Base-by-base conservation (phyloP, 371 early-diverging fungal genomes). In the Nematocida sp. region DNA sequence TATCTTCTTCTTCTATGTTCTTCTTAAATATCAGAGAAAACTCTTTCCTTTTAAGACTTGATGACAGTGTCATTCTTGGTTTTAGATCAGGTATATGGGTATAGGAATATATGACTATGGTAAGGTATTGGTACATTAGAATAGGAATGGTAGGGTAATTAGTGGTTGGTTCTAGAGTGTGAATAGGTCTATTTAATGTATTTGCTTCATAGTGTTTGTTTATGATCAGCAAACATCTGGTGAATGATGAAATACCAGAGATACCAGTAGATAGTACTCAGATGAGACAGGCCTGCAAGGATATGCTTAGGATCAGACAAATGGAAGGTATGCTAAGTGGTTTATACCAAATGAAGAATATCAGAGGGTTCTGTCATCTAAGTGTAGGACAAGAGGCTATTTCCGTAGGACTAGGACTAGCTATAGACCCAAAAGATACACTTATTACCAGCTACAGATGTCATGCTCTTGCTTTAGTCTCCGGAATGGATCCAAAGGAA, bases 281-380 rank as follows among this genome's bases (percentile, higher is more conserved):
- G 34, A 27, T 25, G 11, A n/a, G n/a, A n/a, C n/a, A n/a, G 11
- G 49, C 88, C 81, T 81, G 77, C 65, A 53, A 57, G 53, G 61
- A 76, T 27, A 81, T 81, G 78, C 41, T 74, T 19, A 55, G 52
- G 27, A 79, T 81, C 11, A 11, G 80, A 17, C 23, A 45, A 35
- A 57, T 80, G 63, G 81, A 81, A 45, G 37, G 65, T 47, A 31
- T 51, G 31, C 57, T 78, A 35, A 40, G 63, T 19, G 55, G 45
- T 21, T 45, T 75, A 38, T 95, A 95, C 89, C 93, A 95, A 86
- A 87, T 88, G 75, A 92, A 92, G 85, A 83, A 90, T 83, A 94
- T 95, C 75, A 88, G 94, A 70, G 98, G 98, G 65, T 97, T 97
- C 88, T 95, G 96, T 85, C 98, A 97, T 84, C 86, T 97, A 86